Evolutionary conservation across 2,329 filamentous ascomycete species (phyloP).

Genomic region (Xylaria sp.): DNA sequence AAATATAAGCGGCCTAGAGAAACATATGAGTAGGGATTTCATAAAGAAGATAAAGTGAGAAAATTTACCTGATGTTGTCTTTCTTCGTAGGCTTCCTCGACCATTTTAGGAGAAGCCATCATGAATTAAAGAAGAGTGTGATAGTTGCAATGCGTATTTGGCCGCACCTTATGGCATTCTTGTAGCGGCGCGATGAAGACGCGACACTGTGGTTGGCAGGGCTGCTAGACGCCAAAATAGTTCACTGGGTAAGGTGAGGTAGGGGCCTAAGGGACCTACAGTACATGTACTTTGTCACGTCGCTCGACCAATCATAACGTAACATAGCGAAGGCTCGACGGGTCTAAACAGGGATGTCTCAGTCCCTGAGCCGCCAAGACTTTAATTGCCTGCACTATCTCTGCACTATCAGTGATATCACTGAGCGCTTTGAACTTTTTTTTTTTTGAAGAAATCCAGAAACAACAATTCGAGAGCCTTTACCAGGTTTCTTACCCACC

Average conservation of each 20-base stretch:
- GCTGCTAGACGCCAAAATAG: not conserved
- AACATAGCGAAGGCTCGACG: not conserved
- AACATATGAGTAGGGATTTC: conserved; percentile 30
- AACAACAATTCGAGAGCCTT: conserved; percentile 15
- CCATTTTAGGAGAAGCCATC: conserved; percentile 45
- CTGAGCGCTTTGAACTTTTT: conserved; percentile 22
- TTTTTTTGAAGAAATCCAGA: not conserved
- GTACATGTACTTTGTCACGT: not conserved
- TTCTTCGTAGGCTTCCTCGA: conserved; percentile 45
- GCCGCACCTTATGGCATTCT: not conserved
- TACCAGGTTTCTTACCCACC: conserved; percentile 5
- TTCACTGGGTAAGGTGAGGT: not conserved
- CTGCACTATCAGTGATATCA: conserved; percentile 20
- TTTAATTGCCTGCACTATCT: not conserved
- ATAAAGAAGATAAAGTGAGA: not conserved
- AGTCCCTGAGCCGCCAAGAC: not conserved
- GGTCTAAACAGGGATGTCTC: not conserved
- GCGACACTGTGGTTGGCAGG: not conserved
- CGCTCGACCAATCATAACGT: not conserved
- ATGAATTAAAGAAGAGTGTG: conserved; percentile 3
- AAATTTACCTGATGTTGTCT: conserved; percentile 48
- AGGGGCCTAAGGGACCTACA: not conserved
- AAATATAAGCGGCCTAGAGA: conserved; percentile 70
- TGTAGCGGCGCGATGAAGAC: not conserved
- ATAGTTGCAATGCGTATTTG: not conserved